Percentiles rank a stretch among this genome's conserved stretches.
Evolutionary conservation across 257 asterid species (phyloP).

Genomic region (Lycium barbarum): DNA sequence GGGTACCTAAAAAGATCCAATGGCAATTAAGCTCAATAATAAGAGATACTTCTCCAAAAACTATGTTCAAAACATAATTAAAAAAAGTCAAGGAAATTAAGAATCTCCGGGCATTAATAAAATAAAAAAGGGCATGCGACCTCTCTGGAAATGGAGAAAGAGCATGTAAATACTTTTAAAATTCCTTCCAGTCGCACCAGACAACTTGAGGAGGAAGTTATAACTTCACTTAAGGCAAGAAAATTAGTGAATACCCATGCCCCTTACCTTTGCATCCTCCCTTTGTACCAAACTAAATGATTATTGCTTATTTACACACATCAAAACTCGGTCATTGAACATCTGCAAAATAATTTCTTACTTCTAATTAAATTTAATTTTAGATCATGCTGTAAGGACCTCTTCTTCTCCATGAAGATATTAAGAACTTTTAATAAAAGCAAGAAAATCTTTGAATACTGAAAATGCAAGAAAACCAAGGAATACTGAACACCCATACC

Average conservation of each 20-base stretch:
- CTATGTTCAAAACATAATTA: neutral
- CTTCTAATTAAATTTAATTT: neutral
- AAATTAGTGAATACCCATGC: too few relatives aligned
- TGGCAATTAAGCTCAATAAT: neutral
- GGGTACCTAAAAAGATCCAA: neutral
- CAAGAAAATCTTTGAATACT: neutral
- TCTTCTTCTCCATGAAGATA: neutral
- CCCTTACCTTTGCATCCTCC: neutral
- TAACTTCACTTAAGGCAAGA: too few relatives aligned
- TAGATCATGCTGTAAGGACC: neutral
- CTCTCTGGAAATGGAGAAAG: slow-evolving; percentile 12
- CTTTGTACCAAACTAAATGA: neutral
- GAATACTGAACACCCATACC: neutral
- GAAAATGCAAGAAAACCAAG: neutral
- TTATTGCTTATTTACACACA: neutral
- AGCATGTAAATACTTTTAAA: neutral
- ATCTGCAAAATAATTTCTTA: neutral
- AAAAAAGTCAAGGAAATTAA: neutral
- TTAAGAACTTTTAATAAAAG: neutral
- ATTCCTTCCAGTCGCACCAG: neutral
- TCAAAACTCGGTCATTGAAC: neutral
- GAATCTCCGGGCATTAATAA: neutral
- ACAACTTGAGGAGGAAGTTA: neutral
- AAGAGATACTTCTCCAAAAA: neutral
- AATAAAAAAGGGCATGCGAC: neutral